These are phyloP conservation scores for Aspergillus sp. DNA, from an alignment of 2,329 filamentous ascomycete genomes.

Conservation along the genomic window DNA sequence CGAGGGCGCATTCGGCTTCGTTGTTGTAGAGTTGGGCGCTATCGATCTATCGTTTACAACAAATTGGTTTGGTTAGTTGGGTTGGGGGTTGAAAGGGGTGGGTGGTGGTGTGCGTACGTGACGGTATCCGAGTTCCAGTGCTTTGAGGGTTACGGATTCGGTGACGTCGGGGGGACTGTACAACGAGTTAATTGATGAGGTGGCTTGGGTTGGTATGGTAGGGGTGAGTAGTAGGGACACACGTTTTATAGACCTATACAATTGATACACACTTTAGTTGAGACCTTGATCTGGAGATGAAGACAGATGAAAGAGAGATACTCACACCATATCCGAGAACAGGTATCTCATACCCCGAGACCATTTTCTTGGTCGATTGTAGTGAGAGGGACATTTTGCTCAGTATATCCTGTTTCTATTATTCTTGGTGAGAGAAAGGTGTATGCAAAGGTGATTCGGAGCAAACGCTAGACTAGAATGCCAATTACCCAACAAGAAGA, in stretches of 20 bases:
- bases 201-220: not conserved
- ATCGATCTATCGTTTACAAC: constrained; percentile 49
- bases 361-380: constrained; percentile 42
- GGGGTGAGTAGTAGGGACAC: constrained; percentile 9
- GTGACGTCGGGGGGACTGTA: constrained; percentile 57
- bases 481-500: too few species aligned
- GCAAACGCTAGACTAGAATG: not conserved
- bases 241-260: constrained; percentile 45
- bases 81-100: not conserved
- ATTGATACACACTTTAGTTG: too few species aligned
- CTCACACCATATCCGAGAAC: constrained; percentile 45
- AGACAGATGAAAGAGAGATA: too few species aligned
- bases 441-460: not conserved
- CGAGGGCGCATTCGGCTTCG: constrained; percentile 56
- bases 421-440: too few species aligned
- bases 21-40: constrained; percentile 61
- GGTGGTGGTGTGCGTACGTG: constrained; percentile 47
- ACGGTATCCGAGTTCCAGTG: constrained; percentile 58
- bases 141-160: constrained; percentile 60
- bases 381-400: constrained; percentile 32
- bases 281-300: too few species aligned
- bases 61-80: not conserved
- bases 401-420: not conserved
- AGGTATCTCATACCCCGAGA: constrained; percentile 45
- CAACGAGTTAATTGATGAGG: not conserved